phyloP scores from a whole-genome alignment of 441 rosid genomes.

The Populus hybrid region DNA sequence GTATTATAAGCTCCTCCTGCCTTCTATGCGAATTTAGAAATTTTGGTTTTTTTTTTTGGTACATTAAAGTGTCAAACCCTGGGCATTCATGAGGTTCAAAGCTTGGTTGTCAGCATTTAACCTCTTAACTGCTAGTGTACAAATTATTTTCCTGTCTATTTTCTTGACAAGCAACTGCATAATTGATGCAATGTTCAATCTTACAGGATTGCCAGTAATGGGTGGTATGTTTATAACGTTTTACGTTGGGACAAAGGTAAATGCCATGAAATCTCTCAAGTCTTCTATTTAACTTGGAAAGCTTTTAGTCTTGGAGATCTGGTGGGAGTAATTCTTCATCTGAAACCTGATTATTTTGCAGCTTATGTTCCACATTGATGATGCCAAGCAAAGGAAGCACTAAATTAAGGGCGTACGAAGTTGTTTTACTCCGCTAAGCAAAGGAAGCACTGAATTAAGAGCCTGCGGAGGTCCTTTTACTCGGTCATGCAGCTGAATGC shows the following conservation, averaged over 20 bases:
- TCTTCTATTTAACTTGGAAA: neutral
- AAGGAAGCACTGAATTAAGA: slow-evolving; percentile 18
- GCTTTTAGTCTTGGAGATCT: neutral
- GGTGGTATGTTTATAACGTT: slow-evolving; percentile 60
- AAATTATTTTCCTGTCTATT: neutral
- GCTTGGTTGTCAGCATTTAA: no score
- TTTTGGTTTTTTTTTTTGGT: neutral
- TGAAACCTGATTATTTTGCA: slow-evolving; percentile 27
- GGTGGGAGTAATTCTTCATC: neutral
- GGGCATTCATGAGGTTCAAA: no score
- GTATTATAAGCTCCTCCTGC: slow-evolving; percentile 27
- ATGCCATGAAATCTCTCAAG: neutral
- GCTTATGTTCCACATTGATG: slow-evolving; percentile 78
- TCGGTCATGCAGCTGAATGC: neutral
- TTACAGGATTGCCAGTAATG: slow-evolving; percentile 61
- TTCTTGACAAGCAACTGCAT: neutral
- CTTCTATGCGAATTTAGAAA: slow-evolving; percentile 1
- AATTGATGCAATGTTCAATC: slow-evolving; percentile 12
- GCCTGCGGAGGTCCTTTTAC: neutral
- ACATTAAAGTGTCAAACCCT: neutral
- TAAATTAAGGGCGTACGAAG: neutral
- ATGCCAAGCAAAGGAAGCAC: slow-evolving; percentile 39
- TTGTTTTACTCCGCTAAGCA: no score
- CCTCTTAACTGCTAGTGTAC: neutral
- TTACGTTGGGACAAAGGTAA: slow-evolving; percentile 83